These are phyloP conservation scores for Trichoderma sp. DNA, from an alignment of 2,329 filamentous ascomycete species.

Conservation along the genomic window DNA sequence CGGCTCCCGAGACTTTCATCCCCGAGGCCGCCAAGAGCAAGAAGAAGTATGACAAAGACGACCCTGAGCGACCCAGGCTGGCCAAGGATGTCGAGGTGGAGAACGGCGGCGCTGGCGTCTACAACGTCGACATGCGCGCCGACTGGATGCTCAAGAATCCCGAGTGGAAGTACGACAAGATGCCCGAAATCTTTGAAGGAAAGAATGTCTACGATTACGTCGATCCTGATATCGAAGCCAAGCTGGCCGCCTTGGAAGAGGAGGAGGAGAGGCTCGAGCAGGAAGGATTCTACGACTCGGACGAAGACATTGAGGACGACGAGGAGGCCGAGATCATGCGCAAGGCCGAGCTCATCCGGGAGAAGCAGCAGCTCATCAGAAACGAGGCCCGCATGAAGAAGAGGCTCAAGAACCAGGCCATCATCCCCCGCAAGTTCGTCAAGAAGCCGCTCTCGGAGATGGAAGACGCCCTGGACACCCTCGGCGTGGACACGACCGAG, in stretches of 20 bases:
- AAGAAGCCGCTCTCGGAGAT: conserved; percentile 83
- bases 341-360: conserved; percentile 92
- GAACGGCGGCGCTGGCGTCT: conserved; percentile 92
- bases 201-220: conserved; percentile 98
- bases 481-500: conserved; percentile 79
- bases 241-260: conserved; percentile 85
- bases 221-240: conserved; percentile 92
- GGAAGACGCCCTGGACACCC: conserved; percentile 77
- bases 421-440: conserved; percentile 79
- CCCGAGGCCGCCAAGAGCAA: conserved; percentile 76
- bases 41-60: conserved; percentile 86
- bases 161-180: conserved; percentile 94
- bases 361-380: conserved; percentile 87
- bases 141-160: conserved; percentile 84
- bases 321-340: conserved; percentile 83
- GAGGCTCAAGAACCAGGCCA: conserved; percentile 92
- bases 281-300: conserved; percentile 90
- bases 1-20: conserved; percentile 77
- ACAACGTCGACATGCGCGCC: conserved; percentile 86
- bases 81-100: conserved; percentile 87
- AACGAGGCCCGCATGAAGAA: conserved; percentile 96
- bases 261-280: conserved; percentile 91
- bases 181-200: conserved; percentile 90
- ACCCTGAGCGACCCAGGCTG: conserved; percentile 77
- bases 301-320: conserved; percentile 76